Percentiles rank a stretch among this genome's conserved stretches.
Evolutionary conservation across 2,329 filamentous ascomycete species (phyloP).

Genomic region (Talaromyces sp.): DNA sequence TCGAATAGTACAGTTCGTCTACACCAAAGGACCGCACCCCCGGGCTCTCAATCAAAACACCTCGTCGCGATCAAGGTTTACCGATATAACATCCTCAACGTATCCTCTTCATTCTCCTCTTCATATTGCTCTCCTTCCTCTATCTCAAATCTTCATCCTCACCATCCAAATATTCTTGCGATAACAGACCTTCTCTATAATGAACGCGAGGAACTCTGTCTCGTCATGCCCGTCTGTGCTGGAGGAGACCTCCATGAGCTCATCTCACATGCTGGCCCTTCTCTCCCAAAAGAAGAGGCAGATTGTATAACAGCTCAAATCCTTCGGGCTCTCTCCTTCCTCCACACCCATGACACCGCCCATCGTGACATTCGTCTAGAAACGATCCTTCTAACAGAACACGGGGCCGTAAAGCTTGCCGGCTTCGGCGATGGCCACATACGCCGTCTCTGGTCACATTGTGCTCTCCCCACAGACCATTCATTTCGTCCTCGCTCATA

Average conservation of each 20-base stretch:
- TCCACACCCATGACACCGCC: slow-evolving; percentile 82
- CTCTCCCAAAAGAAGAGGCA: slow-evolving; percentile 75
- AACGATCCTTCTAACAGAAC: slow-evolving; percentile 81
- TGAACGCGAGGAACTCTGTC: slow-evolving; percentile 30
- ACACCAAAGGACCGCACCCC: slow-evolving; percentile 16
- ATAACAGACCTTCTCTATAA: slow-evolving; percentile 32
- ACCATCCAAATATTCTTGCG: slow-evolving; percentile 34
- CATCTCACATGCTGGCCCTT: slow-evolving; percentile 71
- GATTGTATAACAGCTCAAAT: slow-evolving; percentile 83
- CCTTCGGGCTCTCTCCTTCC: slow-evolving; percentile 51
- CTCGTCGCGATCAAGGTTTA: slow-evolving; percentile 34
- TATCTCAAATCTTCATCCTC: slow-evolving; percentile 20
- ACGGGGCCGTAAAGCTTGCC: slow-evolving; percentile 84
- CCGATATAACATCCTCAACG: slow-evolving; percentile 16
- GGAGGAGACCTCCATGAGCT: slow-evolving; percentile 85
- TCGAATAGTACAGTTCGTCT: slow-evolving; percentile 29
- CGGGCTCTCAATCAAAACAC: slow-evolving; percentile 8
- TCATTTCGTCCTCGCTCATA: slow-evolving; percentile 1
- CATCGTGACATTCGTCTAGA: slow-evolving; percentile 94
- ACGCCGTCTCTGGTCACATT: slow-evolving; percentile 61
- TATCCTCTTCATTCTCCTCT: neutral
- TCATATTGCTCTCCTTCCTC: slow-evolving; percentile 4
- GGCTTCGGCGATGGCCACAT: slow-evolving; percentile 83
- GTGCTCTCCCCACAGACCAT: slow-evolving; percentile 6
- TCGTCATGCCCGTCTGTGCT: slow-evolving; percentile 59